Evolutionary conservation across 2,329 filamentous ascomycete genomes (phyloP), one percentile per base, ranked within the genome.

Genomic region (Juglanconis juglandina): DNA sequence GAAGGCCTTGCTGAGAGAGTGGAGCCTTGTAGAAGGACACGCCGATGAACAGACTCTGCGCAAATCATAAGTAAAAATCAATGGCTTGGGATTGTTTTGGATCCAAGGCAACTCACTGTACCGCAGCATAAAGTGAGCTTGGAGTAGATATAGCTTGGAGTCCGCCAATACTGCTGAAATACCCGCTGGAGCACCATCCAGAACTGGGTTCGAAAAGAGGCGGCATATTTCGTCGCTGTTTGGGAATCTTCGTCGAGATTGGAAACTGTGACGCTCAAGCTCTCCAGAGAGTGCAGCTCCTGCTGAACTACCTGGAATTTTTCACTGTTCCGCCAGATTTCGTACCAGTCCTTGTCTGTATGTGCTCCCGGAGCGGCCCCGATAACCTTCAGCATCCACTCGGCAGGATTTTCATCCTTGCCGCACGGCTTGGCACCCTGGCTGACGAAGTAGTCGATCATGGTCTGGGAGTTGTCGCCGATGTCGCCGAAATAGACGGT

Each of bases 301-400:
- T 24, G 24, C 24, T 24, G 24, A 24, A 24, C 24, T 24, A 24
- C 24, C 24, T 24, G 24, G 24, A 24, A n/a, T 7, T 5, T n/a
- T 44, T 5, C 41, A 7, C 5, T n/a, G 10, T 44, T 13, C 10
- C 41, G 67, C 87, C 87, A 90, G 0, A 84, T 77, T 39, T 87
- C 79, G 1, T 75, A 80, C 86, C 86, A 90, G 66, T 89, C 84
- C 60, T 85, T 77, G 1, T 82, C 82, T 6, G 77, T 75, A 53
- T 86, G 82, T 59, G 86, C 82, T 9, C 85, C 85, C 56, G 86
- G 81, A 5, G 85, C 85, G 8, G 85, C 86, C 5, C 87, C 86
- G 41, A 89, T 78, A 5, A 77, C 81, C 55, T 84, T 82, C 5
- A 85, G 74, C 76, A 82, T 81, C 67, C 79, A 81, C 61, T 85